Evolutionary conservation across 2,329 filamentous ascomycete species (phyloP), one percentile per base, ranked within the genome.

Genomic region (Graphiopsis chlorocephala): DNA sequence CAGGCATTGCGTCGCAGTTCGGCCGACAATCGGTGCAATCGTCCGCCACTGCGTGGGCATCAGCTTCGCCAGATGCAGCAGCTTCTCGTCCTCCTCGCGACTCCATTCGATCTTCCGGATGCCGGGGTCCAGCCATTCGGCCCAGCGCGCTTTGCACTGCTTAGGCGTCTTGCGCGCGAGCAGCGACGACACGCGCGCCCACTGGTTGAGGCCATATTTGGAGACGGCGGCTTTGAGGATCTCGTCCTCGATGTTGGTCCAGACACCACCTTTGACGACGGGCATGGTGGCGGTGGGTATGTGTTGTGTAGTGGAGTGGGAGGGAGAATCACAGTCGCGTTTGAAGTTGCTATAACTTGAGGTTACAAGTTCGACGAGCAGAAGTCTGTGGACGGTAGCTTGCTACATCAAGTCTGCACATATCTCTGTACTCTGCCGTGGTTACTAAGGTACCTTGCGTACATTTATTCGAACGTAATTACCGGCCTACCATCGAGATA

Each of bases 81-180:
- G 85, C 81, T 96, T 97, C 83, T 99, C 95, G 78, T 99, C 95
- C 78, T 99, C 95, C 79, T 99, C 95, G 75, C 95, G 91, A 76
- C 92, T 97, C 94, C 95, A 99, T 81, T 99, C 95, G 72, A 96
- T 95, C 84, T 99, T 99, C 75, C 94, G 91, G 82, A 99, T 98
- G 76, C 91, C 92, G 23, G 95, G 95, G 76, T 99, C 95, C 70
- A 99, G 86, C 94, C 95, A 99, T 85, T 99, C 94, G 77, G 90
- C 88, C 95, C 95, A 99, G 81, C 95, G 86, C 67, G 95, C 94
- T 82, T 99, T 99, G 87, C 95, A 99, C 82, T 99, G 95, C 82
- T 99, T 99, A 60, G 95, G 89, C 33, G 95, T 98, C 80, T 99
- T 99, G 75, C 96, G 92, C 76, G 94, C 94, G 70, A 99, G 89